Evolutionary conservation across 2,329 filamentous ascomycete genomes (phyloP).

Genomic region (Helminthosporium solani): DNA sequence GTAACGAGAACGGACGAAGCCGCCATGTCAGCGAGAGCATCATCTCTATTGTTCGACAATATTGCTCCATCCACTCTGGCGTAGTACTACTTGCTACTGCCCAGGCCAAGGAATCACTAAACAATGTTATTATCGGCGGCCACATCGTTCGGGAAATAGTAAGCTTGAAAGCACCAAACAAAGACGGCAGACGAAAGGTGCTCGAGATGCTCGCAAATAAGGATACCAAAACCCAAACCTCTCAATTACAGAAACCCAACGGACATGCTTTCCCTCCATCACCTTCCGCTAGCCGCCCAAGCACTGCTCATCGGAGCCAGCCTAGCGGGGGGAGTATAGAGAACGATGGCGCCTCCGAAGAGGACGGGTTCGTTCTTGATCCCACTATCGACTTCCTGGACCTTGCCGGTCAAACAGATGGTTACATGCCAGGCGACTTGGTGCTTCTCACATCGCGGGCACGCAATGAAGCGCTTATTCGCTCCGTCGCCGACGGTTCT

Average conservation of each 20-base stretch:
- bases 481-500: slow-evolving; percentile 60
- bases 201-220: slow-evolving; percentile 72
- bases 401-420: slow-evolving; percentile 89
- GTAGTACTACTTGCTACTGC: slow-evolving; percentile 89
- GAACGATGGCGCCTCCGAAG: slow-evolving; percentile 38
- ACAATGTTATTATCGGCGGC: slow-evolving; percentile 85
- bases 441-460: slow-evolving; percentile 82
- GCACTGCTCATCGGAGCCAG: slow-evolving; percentile 46
- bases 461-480: slow-evolving; percentile 88
- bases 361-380: slow-evolving; percentile 68
- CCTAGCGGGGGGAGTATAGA: slow-evolving; percentile 40
- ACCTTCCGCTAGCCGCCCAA: slow-evolving; percentile 53
- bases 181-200: slow-evolving; percentile 80
- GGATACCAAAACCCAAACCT: slow-evolving; percentile 30
- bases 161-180: slow-evolving; percentile 85
- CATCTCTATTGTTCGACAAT: slow-evolving; percentile 77
- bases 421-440: slow-evolving; percentile 96
- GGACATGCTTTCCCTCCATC: slow-evolving; percentile 38
- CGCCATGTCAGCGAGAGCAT: slow-evolving; percentile 89
- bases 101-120: slow-evolving; percentile 87
- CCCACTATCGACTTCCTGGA: slow-evolving; percentile 85
- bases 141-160: slow-evolving; percentile 92
- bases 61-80: slow-evolving; percentile 74
- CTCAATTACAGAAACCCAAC: slow-evolving; percentile 21
- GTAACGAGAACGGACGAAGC: slow-evolving; percentile 89